Conservation (phyloP, 2,329 filamentous ascomycete species). For the Colletotrichum limetticola region DNA sequence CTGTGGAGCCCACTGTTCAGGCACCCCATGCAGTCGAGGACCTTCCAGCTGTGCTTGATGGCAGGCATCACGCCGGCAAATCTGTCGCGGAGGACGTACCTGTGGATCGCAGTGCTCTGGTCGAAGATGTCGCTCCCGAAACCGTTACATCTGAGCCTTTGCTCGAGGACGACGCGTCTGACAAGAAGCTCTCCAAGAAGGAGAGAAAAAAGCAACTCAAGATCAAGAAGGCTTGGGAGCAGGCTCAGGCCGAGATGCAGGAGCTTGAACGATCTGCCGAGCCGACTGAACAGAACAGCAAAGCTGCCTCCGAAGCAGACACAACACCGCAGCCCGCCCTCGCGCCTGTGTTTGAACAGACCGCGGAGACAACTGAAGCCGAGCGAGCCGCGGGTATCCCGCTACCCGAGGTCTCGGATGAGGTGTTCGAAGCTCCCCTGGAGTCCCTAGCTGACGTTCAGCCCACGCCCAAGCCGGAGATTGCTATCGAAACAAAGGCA, state of each 20-base stretch:
- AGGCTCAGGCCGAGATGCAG: constrained; percentile 5
- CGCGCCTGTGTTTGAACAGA: background rate
- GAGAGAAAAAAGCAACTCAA: constrained; percentile 39
- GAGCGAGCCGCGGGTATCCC: background rate
- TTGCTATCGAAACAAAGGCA: background rate
- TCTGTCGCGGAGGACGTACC: background rate
- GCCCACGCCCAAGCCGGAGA: background rate
- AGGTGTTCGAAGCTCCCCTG: background rate
- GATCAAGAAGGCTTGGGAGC: constrained; percentile 35
- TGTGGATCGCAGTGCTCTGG: background rate
- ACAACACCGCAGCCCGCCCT: background rate
- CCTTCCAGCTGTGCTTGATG: background rate
- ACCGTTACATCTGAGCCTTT: background rate
- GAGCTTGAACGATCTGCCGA: constrained; percentile 29
- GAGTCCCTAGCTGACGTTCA: background rate
- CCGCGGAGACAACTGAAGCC: background rate
- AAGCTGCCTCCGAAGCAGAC: constrained; percentile 8
- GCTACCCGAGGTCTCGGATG: background rate
- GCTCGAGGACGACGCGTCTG: background rate
- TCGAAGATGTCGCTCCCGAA: background rate
- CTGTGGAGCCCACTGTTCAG: background rate
- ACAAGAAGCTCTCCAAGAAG: constrained; percentile 37
- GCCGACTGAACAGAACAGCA: background rate
- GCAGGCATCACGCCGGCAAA: background rate
- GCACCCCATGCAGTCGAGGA: background rate